Evolutionary conservation across 306 rosid species (phyloP).

Genomic region (Pachyrhizus erosus): DNA sequence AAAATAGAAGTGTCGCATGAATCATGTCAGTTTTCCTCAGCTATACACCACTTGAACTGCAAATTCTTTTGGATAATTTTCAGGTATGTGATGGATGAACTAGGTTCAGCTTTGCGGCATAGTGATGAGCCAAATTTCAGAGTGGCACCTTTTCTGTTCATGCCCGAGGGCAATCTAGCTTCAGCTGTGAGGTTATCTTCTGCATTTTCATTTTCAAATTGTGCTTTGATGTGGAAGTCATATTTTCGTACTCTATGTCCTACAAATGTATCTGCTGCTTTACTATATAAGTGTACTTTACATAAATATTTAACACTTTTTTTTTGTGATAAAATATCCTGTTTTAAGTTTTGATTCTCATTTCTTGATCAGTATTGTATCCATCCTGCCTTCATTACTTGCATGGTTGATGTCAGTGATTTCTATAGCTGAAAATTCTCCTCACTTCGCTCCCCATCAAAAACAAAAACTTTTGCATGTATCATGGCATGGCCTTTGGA

Average conservation of each 20-base stretch:
- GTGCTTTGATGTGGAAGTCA: conserved; percentile 35
- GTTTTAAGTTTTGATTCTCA: conserved; percentile 1
- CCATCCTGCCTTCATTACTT: conserved; percentile 7
- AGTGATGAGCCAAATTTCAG: conserved; percentile 93
- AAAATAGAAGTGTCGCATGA: not conserved
- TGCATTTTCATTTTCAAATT: conserved; percentile 17
- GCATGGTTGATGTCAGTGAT: not conserved
- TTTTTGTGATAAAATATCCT: not conserved
- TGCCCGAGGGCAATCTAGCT: conserved; percentile 84
- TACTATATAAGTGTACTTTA: conserved; percentile 20
- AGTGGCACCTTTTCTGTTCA: conserved; percentile 89
- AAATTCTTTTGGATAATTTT: conserved; percentile 45
- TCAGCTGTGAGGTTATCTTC: conserved; percentile 87
- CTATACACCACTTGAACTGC: conserved; percentile 28
- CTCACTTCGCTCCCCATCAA: not conserved
- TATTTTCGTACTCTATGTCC: not conserved
- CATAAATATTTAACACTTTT: conserved; percentile 12
- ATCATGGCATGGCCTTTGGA: conserved; percentile 30
- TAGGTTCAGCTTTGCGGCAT: conserved; percentile 90
- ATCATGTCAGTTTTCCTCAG: conserved; percentile 17
- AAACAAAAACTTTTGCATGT: conserved; percentile 8
- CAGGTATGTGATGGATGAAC: conserved; percentile 96
- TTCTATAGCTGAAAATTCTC: not conserved
- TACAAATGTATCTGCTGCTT: conserved; percentile 22
- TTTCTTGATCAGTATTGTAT: conserved; percentile 13